Evolutionary conservation across 106 monocot genomes (phyloP).

Genomic region (Triglochin maritima): DNA sequence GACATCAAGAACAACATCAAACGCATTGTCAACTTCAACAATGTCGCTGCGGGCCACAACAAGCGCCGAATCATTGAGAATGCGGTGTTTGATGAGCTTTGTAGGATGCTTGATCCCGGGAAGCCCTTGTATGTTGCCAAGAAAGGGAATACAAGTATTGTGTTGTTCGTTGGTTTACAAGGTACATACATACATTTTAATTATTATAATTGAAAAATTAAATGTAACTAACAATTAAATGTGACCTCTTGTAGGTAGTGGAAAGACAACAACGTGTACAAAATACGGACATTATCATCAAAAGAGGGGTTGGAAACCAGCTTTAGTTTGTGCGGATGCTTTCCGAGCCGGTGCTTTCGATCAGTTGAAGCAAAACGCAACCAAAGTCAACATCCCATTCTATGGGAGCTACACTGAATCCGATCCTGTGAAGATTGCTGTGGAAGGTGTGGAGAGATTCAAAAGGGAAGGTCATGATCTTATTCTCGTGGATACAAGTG

Average conservation of each 20-base stretch:
- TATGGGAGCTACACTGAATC: constrained; percentile 99
- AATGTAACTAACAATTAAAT: no score
- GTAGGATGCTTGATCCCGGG: constrained; percentile 97
- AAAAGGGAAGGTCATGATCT: constrained; percentile 96
- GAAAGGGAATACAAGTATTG: constrained; percentile 68
- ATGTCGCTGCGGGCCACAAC: constrained; percentile 94
- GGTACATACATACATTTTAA: constrained; percentile 32
- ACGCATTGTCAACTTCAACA: constrained; percentile 85
- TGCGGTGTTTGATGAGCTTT: constrained; percentile 88
- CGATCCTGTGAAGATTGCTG: constrained; percentile 99
- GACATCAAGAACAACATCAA: constrained; percentile 99
- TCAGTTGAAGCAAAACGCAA: constrained; percentile 98
- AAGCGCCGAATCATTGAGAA: constrained; percentile 93
- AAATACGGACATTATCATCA: constrained; percentile 99
- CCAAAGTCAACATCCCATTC: constrained; percentile 95
- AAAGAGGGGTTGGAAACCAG: constrained; percentile 93
- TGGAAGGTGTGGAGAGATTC: constrained; percentile 92
- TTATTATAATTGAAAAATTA: no score
- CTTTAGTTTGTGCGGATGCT: constrained; percentile 96
- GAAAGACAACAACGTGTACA: constrained; percentile 96
- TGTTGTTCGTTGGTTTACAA: constrained; percentile 98
- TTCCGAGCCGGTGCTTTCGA: constrained; percentile 99
- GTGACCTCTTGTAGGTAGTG: constrained; percentile 92
- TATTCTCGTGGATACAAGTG: constrained; percentile 95
- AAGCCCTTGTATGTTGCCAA: constrained; percentile 80